These are phyloP conservation scores for Chlamydomonas applanata DNA, from an alignment of 139 green algal species.

Conservation along the genomic window DNA sequence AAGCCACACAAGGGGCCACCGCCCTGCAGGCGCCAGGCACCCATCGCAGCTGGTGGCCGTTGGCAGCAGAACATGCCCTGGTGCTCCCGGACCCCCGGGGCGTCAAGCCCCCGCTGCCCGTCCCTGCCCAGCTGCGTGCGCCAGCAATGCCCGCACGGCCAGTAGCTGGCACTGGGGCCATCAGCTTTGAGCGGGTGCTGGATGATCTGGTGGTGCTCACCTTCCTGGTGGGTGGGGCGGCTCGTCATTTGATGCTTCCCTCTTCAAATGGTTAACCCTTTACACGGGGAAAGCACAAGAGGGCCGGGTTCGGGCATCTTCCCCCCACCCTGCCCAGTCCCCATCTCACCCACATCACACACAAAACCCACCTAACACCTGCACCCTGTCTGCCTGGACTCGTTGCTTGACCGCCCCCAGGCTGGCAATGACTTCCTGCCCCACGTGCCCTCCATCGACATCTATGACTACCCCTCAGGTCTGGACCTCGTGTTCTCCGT, in stretches of 20 bases:
- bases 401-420: constrained; percentile 9
- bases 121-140: too few relatives aligned
- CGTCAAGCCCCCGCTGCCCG: too few relatives aligned
- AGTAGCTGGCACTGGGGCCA: too few relatives aligned
- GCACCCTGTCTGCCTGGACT: background rate
- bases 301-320: background rate
- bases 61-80: background rate
- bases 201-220: constrained; percentile 90
- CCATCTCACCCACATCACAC: background rate
- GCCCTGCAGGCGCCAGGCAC: too few relatives aligned
- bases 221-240: constrained; percentile 86
- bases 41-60: too few relatives aligned
- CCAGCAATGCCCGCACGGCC: too few relatives aligned
- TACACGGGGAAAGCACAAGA: background rate
- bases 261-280: too few relatives aligned
- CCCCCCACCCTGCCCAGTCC: background rate
- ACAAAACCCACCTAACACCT: background rate
- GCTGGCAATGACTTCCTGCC: constrained; percentile 91
- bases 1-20: too few relatives aligned
- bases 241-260: too few relatives aligned
- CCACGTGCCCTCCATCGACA: constrained; percentile 85
- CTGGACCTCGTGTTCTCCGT: constrained; percentile 77
- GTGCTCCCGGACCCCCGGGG: too few relatives aligned
- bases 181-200: constrained; percentile 70
- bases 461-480: constrained; percentile 69